Evolutionary conservation across 495 filamentous ascomycete species (phyloP).

Genomic region (Xylaria venustula): DNA sequence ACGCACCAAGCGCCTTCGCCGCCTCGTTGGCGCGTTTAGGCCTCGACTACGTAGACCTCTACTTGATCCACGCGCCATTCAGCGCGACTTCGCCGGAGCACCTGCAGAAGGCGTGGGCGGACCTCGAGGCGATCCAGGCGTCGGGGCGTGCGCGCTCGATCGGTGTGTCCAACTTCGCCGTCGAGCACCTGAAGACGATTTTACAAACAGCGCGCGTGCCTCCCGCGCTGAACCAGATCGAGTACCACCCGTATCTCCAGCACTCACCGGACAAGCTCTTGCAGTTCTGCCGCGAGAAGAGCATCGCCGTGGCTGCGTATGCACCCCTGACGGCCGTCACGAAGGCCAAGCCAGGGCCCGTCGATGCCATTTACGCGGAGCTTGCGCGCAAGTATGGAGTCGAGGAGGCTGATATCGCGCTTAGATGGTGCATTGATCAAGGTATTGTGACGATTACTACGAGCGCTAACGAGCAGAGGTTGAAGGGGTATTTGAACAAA

Average conservation of each 20-base stretch:
- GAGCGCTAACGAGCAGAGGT: constrained; percentile 66
- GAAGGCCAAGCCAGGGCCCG: constrained; percentile 65
- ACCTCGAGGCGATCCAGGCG: constrained; percentile 70
- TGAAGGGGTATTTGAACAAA: constrained; percentile 62
- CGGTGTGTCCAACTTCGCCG: constrained; percentile 80
- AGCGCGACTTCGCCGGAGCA: constrained; percentile 59
- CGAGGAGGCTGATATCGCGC: constrained; percentile 60
- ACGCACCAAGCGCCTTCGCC: constrained; percentile 67
- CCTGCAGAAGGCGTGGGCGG: constrained; percentile 70
- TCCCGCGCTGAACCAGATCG: constrained; percentile 83
- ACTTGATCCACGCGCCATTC: constrained; percentile 78
- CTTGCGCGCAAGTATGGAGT: constrained; percentile 80
- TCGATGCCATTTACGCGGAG: constrained; percentile 57
- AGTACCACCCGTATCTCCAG: constrained; percentile 87
- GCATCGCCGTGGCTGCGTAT: constrained; percentile 71
- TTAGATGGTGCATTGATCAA: constrained; percentile 81
- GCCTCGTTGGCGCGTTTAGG: constrained; percentile 71
- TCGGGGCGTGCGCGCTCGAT: constrained; percentile 73
- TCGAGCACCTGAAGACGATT: constrained; percentile 64
- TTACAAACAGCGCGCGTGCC: constrained; percentile 61
- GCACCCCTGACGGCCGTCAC: constrained; percentile 63
- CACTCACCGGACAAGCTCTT: constrained; percentile 54
- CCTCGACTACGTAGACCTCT: constrained; percentile 81
- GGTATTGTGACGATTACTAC: constrained; percentile 77
- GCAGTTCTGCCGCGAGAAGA: constrained; percentile 60